phyloP scores from a whole-genome alignment of 192 early-diverging fungal species.

The Allomyces javanicus region DNA sequence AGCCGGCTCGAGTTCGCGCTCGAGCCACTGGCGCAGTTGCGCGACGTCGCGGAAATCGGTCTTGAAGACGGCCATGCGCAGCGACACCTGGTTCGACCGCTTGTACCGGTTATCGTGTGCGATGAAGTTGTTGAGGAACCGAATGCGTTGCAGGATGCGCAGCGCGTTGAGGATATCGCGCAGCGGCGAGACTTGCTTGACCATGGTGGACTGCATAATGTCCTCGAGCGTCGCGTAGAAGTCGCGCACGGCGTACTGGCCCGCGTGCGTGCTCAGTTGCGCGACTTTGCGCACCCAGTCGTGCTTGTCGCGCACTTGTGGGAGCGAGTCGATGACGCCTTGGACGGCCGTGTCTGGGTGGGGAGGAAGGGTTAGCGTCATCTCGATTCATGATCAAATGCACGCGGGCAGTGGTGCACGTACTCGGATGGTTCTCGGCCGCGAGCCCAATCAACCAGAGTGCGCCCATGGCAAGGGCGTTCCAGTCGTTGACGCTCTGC shows the following conservation, averaged over 20 bases:
- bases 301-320: background rate
- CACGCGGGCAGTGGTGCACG: too few species aligned
- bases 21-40: background rate
- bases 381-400: too few species aligned
- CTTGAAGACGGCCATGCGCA: background rate
- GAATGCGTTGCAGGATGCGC: background rate
- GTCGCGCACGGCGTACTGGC: background rate
- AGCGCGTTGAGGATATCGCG: background rate
- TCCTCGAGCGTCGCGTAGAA: background rate
- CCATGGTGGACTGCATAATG: background rate
- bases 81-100: background rate
- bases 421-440: background rate
- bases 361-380: too few species aligned
- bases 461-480: background rate
- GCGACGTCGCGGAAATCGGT: background rate
- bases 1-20: background rate
- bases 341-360: background rate
- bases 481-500: background rate
- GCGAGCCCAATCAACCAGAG: background rate
- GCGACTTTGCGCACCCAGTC: background rate
- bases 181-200: conserved; percentile 1
- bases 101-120: background rate
- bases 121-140: background rate
- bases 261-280: background rate
- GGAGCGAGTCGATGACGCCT: background rate